phyloP scores from a whole-genome alignment of 306 rosid species.

The Casuarina cunninghamiana region DNA sequence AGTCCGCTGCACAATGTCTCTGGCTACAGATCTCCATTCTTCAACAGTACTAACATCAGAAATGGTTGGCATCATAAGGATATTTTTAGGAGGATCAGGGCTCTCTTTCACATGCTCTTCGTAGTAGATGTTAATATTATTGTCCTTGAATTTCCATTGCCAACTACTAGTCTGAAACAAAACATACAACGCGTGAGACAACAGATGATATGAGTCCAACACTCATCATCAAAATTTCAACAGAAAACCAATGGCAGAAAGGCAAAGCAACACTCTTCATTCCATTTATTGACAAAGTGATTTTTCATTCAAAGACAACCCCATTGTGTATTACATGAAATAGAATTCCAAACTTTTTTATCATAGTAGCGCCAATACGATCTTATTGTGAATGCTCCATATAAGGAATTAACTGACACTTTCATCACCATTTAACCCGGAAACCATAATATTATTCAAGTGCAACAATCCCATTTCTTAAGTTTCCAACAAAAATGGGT shows the following conservation, averaged over 20 bases:
- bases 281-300: neutral
- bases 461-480: neutral
- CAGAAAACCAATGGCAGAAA: constrained; percentile 6
- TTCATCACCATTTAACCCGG: neutral
- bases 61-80: constrained; percentile 87
- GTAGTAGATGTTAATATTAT: constrained; percentile 65
- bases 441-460: neutral
- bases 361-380: neutral
- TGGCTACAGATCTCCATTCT: constrained; percentile 92
- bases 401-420: neutral
- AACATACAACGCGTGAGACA: constrained; percentile 19
- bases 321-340: neutral
- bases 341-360: neutral
- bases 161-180: constrained; percentile 67
- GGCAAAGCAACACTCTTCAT: neutral
- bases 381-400: neutral
- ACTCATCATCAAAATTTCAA: neutral
- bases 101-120: constrained; percentile 73
- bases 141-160: constrained; percentile 89
- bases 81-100: constrained; percentile 58
- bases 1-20: constrained; percentile 61
- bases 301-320: neutral
- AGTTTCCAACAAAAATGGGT: neutral
- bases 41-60: constrained; percentile 97
- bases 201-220: constrained; percentile 9